Evolutionary conservation across 108 stramenopile species (phyloP), one percentile per base, ranked within the genome.

Genomic region (Skeletonema costatum): DNA sequence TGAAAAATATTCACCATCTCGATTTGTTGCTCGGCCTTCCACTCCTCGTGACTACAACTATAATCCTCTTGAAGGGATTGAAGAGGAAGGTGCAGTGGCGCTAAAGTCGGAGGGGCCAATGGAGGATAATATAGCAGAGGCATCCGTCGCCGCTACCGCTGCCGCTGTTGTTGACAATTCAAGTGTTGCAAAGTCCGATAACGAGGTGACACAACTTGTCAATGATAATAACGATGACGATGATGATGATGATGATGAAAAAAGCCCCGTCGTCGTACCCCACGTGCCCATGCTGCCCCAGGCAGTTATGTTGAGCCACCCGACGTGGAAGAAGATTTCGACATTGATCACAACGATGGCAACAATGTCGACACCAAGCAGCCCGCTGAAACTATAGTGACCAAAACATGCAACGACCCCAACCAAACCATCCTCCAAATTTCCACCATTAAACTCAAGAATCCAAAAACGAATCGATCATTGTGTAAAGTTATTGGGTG

Each of bases 401-500:
- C 35, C 44, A 46, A 46, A 46, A 16, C 44, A 46, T 11, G 3
- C 44, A 46, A 46, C 44, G 11, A 46, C 44, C 0, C 3, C 2
- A 46, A 46, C 3, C 11, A 16, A 14, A 14, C 7, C 14, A 16
- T 0, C 0, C 14, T 46, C 11, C 44, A 46, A 46, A 46, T 46
- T 0, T 46, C 44, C 3, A 46, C 7, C 3, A 12, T 46, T 0
- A 46, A 46, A 46, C 11, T 0, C 2, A 11, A 46, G 12, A 61
- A 19, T n/a, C 59, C 59, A 6, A 39, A 42, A 11, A 41, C 14
- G 7, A 58, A 58, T 17, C 71, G 71, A 42, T 32, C 62, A 36
- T 60, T 73, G 0, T 73, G 71, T 60, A 73, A 73, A 12, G 60
- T 73, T 25, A 46, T 73, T 5, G 60, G 36, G n/a, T 73, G 71